Evolutionary conservation across 176 grass and related monocot genomes (phyloP).

Genomic region (Raddia distichophylla): DNA sequence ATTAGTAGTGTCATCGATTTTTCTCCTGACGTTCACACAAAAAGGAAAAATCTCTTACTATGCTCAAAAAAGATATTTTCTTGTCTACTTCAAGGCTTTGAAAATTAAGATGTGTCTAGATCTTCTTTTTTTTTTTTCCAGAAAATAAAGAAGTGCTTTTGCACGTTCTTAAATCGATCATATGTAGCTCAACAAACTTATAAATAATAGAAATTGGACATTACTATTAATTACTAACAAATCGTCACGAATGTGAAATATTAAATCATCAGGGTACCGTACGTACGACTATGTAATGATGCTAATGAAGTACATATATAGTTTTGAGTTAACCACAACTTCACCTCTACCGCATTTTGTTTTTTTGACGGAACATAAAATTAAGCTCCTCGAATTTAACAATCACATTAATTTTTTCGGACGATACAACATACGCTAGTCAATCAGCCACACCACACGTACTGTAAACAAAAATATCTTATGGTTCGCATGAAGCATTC

Average conservation of each 20-base stretch:
- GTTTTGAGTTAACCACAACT: background rate
- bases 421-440: background rate
- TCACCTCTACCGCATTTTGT: background rate
- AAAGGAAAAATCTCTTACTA: background rate
- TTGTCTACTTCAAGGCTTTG: background rate
- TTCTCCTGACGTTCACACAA: background rate
- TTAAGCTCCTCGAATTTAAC: background rate
- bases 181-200: background rate
- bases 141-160: background rate
- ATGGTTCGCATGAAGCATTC: background rate
- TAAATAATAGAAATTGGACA: background rate
- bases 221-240: too few species aligned
- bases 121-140: background rate
- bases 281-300: background rate
- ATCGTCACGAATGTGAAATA: background rate
- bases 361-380: background rate
- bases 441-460: background rate
- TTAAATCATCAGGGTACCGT: too few species aligned
- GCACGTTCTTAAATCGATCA: background rate
- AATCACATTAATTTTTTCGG: background rate
- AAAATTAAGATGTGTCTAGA: background rate
- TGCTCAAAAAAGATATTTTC: background rate
- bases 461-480: constrained; percentile 32
- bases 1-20: background rate
- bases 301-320: background rate